Evolutionary conservation across 2,329 filamentous ascomycete genomes (phyloP), one percentile per base, ranked within the genome.

Genomic region (Aphanocladium album): DNA sequence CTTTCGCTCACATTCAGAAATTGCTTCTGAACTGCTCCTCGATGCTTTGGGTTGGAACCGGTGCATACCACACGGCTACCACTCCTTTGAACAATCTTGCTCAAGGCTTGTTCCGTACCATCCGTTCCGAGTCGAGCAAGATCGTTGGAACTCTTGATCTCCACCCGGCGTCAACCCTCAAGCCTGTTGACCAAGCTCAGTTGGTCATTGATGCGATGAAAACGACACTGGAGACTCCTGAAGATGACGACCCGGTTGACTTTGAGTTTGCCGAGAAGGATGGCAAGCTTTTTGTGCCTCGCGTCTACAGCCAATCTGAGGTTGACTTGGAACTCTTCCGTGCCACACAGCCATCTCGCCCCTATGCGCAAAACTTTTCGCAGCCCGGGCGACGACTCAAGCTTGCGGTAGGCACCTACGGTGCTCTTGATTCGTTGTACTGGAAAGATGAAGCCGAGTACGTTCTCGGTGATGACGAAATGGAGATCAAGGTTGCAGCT

Each of bases 51-150:
- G 73, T 76, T 5, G 72, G 74, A 5, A 66, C 69, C 3, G 77
- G 76, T 9, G 76, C 75, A 0, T 77, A 75, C 58, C 68, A 69
- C 17, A 70, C 69, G 33, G 72, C 72, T 5, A 62, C 69, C 12
- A 73, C 69, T 62, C 77, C 72, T 2, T 71, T 76, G 50, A 67
- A 73, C 54, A 79, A 79, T 66, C 76, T 82, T 70, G 70, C 79
- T 0, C 72, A 74, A 9, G 79, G 79, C 33, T 69, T 81, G 2
- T 73, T 76, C 61, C 72, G 79, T 35, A 77, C 75, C 1, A 71
- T 81, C 23, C 77, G 79, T 1, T 80, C 79, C 1, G 79, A 81
- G 64, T 75, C 76, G 1, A 72, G 73, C 25, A 74, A 79, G 52
- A 72, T 71, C 14, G 76, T 78, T 17, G 76, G 77, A 1, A 79